These are phyloP conservation scores for Aspergillus felis DNA, from an alignment of 2,329 filamentous ascomycete species.

Conservation along the genomic window DNA sequence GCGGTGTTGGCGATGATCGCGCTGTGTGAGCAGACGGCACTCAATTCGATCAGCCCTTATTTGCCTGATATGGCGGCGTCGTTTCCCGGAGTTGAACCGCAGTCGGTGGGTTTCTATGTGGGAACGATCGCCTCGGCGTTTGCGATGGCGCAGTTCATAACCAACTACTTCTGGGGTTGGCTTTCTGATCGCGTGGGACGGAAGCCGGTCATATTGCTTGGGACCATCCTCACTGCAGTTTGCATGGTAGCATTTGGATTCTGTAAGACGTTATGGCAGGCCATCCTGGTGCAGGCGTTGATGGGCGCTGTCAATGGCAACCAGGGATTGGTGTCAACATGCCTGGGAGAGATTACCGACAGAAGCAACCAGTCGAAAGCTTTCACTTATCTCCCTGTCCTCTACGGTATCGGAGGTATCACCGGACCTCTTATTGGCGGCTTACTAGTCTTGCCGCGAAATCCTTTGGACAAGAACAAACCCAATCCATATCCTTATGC, in stretches of 20 bases:
- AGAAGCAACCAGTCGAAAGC: constrained; percentile 89
- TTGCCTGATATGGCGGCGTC: constrained; percentile 85
- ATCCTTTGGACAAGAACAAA: constrained; percentile 51
- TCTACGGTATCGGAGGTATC: constrained; percentile 94
- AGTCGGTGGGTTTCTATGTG: constrained; percentile 78
- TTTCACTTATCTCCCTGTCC: constrained; percentile 89
- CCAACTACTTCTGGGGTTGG: constrained; percentile 89
- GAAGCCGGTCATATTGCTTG: constrained; percentile 76
- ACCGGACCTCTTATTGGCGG: constrained; percentile 91
- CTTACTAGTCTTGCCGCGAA: constrained; percentile 64
- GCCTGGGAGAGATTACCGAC: constrained; percentile 90
- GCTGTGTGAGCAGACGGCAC: constrained; percentile 87
- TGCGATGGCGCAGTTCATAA: constrained; percentile 84
- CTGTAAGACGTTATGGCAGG: constrained; percentile 75
- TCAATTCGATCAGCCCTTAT: constrained; percentile 96
- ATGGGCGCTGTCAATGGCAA: constrained; percentile 97
- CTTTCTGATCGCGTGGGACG: constrained; percentile 73
- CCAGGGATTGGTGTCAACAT: constrained; percentile 88
- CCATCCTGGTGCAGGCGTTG: constrained; percentile 76
- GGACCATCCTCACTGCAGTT: constrained; percentile 74
- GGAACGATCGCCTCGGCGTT: constrained; percentile 88
- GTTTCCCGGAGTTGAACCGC: constrained; percentile 73
- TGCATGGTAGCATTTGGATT: constrained; percentile 89
- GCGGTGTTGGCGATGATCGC: constrained; percentile 82
- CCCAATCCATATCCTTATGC: constrained; percentile 73